phyloP scores from a whole-genome alignment of 1,284 basidiomycete species.

The Amylostereum areolatum region DNA sequence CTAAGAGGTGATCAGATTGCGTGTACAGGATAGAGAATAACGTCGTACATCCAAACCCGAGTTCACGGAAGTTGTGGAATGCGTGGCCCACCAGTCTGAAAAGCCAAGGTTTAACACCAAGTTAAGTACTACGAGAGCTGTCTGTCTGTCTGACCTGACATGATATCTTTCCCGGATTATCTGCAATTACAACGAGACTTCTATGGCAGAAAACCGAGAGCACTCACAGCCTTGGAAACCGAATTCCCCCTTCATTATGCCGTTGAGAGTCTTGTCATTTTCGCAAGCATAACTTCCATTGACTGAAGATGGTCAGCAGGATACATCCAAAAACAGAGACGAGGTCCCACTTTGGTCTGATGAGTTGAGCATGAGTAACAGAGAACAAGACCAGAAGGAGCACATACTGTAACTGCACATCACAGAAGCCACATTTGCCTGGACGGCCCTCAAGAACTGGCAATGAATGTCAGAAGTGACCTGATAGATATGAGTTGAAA shows the following conservation, averaged over 20 bases:
- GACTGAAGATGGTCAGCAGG: conserved; percentile 24
- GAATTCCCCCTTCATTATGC: conserved; percentile 68
- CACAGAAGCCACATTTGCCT: conserved; percentile 60
- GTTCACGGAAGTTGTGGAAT: conserved; percentile 35
- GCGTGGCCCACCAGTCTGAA: conserved; percentile 45
- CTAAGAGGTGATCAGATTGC: conserved; percentile 17
- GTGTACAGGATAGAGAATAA: neutral
- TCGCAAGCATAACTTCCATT: conserved; percentile 67
- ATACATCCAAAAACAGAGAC: neutral
- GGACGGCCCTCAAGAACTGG: conserved; percentile 56
- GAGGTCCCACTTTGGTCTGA: conserved; percentile 35
- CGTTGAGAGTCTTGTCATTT: conserved; percentile 63
- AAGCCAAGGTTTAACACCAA: conserved; percentile 17
- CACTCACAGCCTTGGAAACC: conserved; percentile 64
- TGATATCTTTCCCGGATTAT: conserved; percentile 15
- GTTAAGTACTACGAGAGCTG: neutral
- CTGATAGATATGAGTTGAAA: neutral
- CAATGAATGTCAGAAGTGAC: conserved; percentile 11
- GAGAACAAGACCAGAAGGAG: neutral
- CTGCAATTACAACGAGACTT: too few species aligned
- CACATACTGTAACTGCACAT: conserved; percentile 66
- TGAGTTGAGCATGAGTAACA: neutral
- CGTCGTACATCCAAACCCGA: conserved; percentile 53
- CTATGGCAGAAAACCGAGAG: too few species aligned
- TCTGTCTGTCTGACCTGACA: conserved; percentile 17